A percentile compares a stretch with the other conserved stretches of the same genome.
These are phyloP conservation scores for Aspergillus japonicus DNA, from an alignment of 2,329 filamentous ascomycete genomes.

Conservation along the genomic window DNA sequence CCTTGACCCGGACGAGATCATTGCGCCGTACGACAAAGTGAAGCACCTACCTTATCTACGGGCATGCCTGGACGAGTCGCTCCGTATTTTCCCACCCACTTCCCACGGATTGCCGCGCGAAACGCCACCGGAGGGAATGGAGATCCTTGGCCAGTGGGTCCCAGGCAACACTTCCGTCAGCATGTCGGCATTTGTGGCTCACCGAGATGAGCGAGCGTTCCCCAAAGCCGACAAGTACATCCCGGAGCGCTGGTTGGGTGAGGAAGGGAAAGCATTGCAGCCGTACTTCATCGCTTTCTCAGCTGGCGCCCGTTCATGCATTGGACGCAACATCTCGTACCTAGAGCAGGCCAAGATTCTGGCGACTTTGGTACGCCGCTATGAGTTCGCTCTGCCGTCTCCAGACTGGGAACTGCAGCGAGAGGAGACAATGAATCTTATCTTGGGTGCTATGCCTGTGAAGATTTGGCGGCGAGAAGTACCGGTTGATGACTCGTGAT, in stretches of 20 bases:
- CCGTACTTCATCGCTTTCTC: slow-evolving; percentile 43
- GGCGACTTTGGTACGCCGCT: slow-evolving; percentile 31
- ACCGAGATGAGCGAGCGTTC: slow-evolving; percentile 41
- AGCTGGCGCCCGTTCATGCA: slow-evolving; percentile 42
- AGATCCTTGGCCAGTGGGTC: slow-evolving; percentile 48
- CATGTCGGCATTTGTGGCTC: slow-evolving; percentile 41
- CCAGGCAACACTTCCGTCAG: slow-evolving; percentile 47
- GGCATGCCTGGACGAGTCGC: slow-evolving; percentile 53
- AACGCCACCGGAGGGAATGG: slow-evolving; percentile 47
- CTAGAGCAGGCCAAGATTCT: slow-evolving; percentile 55
- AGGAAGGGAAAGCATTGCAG: slow-evolving; percentile 41
- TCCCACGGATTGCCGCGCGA: slow-evolving; percentile 46
- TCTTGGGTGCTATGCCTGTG: slow-evolving; percentile 32
- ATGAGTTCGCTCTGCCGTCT: slow-evolving; percentile 30
- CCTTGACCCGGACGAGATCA: slow-evolving; percentile 43
- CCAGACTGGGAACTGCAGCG: slow-evolving; percentile 28
- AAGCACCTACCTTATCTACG: slow-evolving; percentile 54
- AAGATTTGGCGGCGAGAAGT: slow-evolving; percentile 30
- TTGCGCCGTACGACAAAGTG: slow-evolving; percentile 52
- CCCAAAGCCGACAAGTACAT: slow-evolving; percentile 39
- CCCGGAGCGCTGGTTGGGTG: slow-evolving; percentile 46
- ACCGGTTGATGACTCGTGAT: not conserved
- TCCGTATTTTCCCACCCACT: slow-evolving; percentile 48
- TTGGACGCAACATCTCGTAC: slow-evolving; percentile 45
- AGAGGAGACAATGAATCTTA: slow-evolving; percentile 32